Conservation (phyloP, 345 rosid genomes). For the Bruguiera sexangula region DNA sequence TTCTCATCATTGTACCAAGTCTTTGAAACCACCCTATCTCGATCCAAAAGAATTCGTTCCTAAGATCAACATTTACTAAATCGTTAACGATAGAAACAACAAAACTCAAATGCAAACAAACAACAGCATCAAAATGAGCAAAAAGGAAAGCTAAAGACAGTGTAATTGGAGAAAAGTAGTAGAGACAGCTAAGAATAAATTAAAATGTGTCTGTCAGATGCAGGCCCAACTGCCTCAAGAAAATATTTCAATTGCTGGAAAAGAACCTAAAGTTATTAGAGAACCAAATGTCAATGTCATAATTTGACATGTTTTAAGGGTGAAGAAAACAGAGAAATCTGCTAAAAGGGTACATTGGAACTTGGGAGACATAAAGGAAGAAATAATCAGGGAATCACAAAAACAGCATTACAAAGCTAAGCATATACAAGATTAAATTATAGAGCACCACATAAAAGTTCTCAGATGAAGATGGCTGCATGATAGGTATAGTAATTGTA, state of each 20-base stretch:
- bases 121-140: not conserved
- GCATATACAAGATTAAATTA: no score
- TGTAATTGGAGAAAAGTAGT: not conserved
- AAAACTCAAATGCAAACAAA: not conserved
- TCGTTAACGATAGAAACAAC: constrained; percentile 14
- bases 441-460: no score
- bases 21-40: constrained; percentile 83
- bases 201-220: not conserved
- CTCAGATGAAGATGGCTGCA: no score
- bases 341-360: no score
- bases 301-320: not conserved
- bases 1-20: constrained; percentile 86
- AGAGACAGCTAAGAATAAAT: not conserved
- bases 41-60: constrained; percentile 80
- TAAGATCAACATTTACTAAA: constrained; percentile 30
- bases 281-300: not conserved
- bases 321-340: not conserved
- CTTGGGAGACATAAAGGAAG: no score
- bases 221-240: not conserved
- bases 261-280: not conserved
- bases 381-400: no score
- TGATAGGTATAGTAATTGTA: no score
- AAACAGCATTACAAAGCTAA: no score
- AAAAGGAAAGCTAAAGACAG: not conserved
- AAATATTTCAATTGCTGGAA: not conserved